These are phyloP conservation scores for Telopea speciosissima DNA, from an alignment of 177 flowering plant species.

Conservation along the genomic window DNA sequence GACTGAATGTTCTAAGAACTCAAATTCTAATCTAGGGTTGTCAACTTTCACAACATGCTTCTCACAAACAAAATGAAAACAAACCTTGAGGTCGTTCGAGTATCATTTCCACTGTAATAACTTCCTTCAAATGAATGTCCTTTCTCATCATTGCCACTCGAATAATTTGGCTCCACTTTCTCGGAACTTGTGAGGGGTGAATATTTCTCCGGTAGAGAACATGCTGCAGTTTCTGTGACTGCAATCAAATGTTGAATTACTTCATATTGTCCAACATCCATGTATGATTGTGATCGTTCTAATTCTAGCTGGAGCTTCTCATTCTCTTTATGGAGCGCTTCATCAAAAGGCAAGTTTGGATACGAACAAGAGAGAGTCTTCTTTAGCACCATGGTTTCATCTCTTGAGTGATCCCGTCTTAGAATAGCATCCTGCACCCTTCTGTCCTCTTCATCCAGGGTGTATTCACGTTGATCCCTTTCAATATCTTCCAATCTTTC, in stretches of 20 bases:
- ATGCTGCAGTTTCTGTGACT: slow-evolving; percentile 62
- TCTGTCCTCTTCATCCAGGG: slow-evolving; percentile 85
- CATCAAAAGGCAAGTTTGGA: slow-evolving; percentile 59
- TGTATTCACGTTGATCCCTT: slow-evolving; percentile 85
- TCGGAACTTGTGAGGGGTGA: slow-evolving; percentile 36
- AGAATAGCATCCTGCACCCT: slow-evolving; percentile 67
- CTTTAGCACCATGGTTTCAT: slow-evolving; percentile 57
- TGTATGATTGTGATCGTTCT: slow-evolving; percentile 65
- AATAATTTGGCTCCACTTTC: slow-evolving; percentile 34
- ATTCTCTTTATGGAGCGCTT: slow-evolving; percentile 73
- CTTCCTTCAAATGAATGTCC: slow-evolving; percentile 27
- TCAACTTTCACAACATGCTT: not conserved
- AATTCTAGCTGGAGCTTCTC: slow-evolving; percentile 86
- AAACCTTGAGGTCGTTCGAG: slow-evolving; percentile 51
- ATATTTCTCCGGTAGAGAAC: slow-evolving; percentile 40
- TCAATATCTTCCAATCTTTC: slow-evolving; percentile 83
- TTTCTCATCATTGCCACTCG: slow-evolving; percentile 32
- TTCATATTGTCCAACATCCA: slow-evolving; percentile 75
- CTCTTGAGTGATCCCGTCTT: slow-evolving; percentile 52
- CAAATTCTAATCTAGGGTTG: not conserved
- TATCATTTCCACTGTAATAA: slow-evolving; percentile 29
- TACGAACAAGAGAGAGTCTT: slow-evolving; percentile 86
- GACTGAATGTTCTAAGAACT: not conserved
- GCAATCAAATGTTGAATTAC: slow-evolving; percentile 77
- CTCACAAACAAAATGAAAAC: slow-evolving; percentile 10